Evolutionary conservation across 345 rosid species (phyloP).

Genomic region (Eucalyptus sideroxylon): DNA sequence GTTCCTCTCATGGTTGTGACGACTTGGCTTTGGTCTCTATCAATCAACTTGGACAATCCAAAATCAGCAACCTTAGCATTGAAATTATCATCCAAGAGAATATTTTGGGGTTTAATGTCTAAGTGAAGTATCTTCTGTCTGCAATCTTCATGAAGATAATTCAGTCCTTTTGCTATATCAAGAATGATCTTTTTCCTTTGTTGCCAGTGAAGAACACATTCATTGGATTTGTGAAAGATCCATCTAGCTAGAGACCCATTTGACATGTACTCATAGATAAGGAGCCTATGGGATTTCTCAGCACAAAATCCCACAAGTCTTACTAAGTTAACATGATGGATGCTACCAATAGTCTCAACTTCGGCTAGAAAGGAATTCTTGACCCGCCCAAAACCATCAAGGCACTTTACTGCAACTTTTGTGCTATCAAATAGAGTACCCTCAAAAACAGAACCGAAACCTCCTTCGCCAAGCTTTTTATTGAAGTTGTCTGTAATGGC

Average conservation of each 20-base stretch:
- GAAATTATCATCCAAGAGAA: constrained; percentile 6
- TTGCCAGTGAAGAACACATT: constrained; percentile 1
- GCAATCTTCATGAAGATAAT: constrained; percentile 20
- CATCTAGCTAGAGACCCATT: constrained; percentile 14
- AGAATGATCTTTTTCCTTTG: constrained; percentile 13
- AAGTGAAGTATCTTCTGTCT: constrained; percentile 11
- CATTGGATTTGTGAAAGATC: background rate
- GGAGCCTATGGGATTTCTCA: constrained; percentile 10
- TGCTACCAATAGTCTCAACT: constrained; percentile 10
- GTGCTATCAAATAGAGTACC: constrained; percentile 5
- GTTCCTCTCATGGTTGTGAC: constrained; percentile 1
- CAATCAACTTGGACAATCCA: constrained; percentile 2
- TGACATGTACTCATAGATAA: constrained; percentile 14
- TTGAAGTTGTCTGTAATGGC: background rate
- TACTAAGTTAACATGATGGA: constrained; percentile 18
- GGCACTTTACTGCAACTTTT: constrained; percentile 17
- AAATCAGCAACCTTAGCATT: constrained; percentile 12
- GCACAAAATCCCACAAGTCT: constrained; percentile 15
- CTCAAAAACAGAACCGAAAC: constrained; percentile 16
- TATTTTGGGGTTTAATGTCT: constrained; percentile 12
- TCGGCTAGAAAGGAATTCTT: constrained; percentile 14
- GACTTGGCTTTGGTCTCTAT: constrained; percentile 2
- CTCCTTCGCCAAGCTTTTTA: constrained; percentile 14
- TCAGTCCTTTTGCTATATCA: constrained; percentile 12
- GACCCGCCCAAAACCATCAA: constrained; percentile 2